Conservation (phyloP, 2,329 filamentous ascomycete species). For the Colletotrichum costaricense region DNA sequence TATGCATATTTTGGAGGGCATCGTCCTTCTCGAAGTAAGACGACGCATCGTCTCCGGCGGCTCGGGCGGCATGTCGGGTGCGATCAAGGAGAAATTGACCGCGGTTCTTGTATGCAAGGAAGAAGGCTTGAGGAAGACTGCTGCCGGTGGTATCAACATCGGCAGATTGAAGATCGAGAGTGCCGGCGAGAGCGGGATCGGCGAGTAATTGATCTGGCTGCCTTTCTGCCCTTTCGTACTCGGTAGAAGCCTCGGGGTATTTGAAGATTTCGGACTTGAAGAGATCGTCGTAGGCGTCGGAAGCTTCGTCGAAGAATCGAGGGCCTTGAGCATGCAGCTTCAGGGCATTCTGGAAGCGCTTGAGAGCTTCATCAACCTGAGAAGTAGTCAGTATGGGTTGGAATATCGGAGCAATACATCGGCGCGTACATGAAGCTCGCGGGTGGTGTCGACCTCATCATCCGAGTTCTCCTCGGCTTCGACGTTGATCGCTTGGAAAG, state of each 20-base stretch:
- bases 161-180: constrained; percentile 67
- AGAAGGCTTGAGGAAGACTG: constrained; percentile 88
- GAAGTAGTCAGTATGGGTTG: neutral
- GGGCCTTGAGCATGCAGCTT: constrained; percentile 92
- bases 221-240: constrained; percentile 79
- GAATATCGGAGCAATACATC: no score
- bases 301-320: constrained; percentile 78
- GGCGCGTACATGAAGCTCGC: constrained; percentile 82
- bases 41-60: constrained; percentile 39
- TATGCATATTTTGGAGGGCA: constrained; percentile 51
- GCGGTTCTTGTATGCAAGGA: constrained; percentile 94
- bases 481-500: constrained; percentile 91
- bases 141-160: constrained; percentile 81
- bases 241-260: constrained; percentile 87
- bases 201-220: constrained; percentile 61
- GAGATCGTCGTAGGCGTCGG: constrained; percentile 83
- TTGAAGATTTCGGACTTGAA: constrained; percentile 95
- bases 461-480: constrained; percentile 91
- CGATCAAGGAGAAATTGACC: constrained; percentile 90
- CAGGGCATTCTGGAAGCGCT: constrained; percentile 90
- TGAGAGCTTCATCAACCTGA: constrained; percentile 92
- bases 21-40: constrained; percentile 51
- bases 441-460: constrained; percentile 93
- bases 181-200: constrained; percentile 60
- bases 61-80: constrained; percentile 64